Conservation (phyloP, 225 moss, liverwort and hornwort genomes). For the Marchantia paleacea region DNA sequence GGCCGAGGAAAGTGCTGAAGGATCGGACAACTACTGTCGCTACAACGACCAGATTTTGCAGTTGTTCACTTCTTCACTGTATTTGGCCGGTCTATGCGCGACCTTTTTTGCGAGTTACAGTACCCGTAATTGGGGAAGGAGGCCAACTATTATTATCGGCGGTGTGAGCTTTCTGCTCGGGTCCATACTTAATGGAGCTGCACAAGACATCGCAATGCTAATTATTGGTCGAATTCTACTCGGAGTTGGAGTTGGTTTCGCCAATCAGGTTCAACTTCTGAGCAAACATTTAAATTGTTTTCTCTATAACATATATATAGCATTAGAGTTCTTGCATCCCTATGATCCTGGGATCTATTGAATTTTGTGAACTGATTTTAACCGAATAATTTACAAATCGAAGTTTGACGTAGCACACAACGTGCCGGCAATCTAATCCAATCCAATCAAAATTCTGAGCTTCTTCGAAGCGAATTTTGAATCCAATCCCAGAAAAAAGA, state of each 20-base stretch:
- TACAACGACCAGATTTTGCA: slow-evolving; percentile 53
- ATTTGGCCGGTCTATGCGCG: slow-evolving; percentile 41
- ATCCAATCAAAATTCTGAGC: too few species aligned
- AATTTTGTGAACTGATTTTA: too few species aligned
- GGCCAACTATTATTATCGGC: slow-evolving; percentile 38
- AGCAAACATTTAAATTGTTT: too few species aligned
- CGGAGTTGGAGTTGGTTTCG: slow-evolving; percentile 71
- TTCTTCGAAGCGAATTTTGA: too few species aligned
- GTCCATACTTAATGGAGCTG: slow-evolving; percentile 37
- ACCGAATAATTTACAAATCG: too few species aligned
- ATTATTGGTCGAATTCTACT: slow-evolving; percentile 56
- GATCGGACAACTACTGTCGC: slow-evolving; percentile 54
- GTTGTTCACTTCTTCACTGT: slow-evolving; percentile 58
- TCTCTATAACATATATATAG: too few species aligned
- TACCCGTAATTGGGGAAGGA: slow-evolving; percentile 41
- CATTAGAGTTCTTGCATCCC: too few species aligned
- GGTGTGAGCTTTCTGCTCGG: slow-evolving; percentile 44
- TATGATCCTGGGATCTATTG: too few species aligned
- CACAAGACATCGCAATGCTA: slow-evolving; percentile 52
- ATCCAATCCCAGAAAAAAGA: too few species aligned
- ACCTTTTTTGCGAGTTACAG: slow-evolving; percentile 35
- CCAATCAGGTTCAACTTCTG: slow-evolving; percentile 48
- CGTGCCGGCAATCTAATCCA: too few species aligned
- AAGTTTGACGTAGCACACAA: too few species aligned
- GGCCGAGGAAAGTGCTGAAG: not conserved